These are phyloP conservation scores for Keithomyces neogunnii DNA, from an alignment of 2,329 filamentous ascomycete species.

Conservation along the genomic window DNA sequence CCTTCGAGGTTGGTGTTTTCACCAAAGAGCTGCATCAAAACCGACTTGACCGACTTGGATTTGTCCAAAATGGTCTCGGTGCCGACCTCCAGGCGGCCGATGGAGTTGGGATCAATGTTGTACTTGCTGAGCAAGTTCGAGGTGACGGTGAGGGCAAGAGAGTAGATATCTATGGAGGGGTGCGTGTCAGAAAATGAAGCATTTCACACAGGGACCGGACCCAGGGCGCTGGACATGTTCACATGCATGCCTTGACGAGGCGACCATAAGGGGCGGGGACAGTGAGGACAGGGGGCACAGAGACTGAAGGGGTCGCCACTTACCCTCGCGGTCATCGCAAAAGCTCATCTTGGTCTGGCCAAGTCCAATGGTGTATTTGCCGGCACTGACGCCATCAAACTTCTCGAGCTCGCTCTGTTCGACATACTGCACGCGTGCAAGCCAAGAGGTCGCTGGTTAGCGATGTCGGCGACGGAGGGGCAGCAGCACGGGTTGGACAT, in stretches of 20 bases:
- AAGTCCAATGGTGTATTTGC: slow-evolving; percentile 87
- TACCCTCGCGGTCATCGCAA: slow-evolving; percentile 82
- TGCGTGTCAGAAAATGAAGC: slow-evolving; percentile 1
- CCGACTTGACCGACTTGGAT: slow-evolving; percentile 84
- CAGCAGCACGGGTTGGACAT: not conserved
- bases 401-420: slow-evolving; percentile 77
- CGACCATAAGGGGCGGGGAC: not conserved
- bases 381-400: slow-evolving; percentile 72
- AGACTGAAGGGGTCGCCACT: slow-evolving; percentile 20
- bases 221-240: not conserved
- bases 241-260: not conserved
- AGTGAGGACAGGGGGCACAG: slow-evolving; percentile 3
- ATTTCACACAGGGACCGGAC: not conserved
- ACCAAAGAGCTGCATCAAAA: slow-evolving; percentile 79
- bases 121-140: slow-evolving; percentile 76
- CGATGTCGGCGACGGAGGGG: slow-evolving; percentile 13
- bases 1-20: slow-evolving; percentile 80
- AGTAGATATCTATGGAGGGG: slow-evolving; percentile 66
- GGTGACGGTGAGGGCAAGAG: slow-evolving; percentile 68
- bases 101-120: slow-evolving; percentile 67
- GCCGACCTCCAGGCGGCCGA: slow-evolving; percentile 76
- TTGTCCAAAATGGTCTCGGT: slow-evolving; percentile 83
- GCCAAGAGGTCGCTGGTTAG: slow-evolving; percentile 13
- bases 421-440: slow-evolving; percentile 55
- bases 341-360: slow-evolving; percentile 91